Evolutionary conservation across 306 rosid genomes (phyloP).

Genomic region (Hippophae gyantsensis): DNA sequence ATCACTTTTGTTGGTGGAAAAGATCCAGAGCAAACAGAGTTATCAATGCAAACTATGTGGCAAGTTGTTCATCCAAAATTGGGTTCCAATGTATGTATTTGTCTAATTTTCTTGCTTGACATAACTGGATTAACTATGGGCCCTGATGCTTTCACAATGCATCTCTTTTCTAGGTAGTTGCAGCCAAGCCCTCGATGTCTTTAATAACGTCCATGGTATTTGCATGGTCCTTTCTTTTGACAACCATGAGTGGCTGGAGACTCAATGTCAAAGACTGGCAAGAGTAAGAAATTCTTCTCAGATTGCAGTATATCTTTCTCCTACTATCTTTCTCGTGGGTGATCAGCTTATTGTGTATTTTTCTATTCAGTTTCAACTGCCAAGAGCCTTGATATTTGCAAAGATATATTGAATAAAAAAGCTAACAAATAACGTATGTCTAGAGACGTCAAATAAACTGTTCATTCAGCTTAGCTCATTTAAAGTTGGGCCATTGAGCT

Average conservation of each 20-base stretch:
- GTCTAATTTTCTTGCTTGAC: slow-evolving; percentile 3
- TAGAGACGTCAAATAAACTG: too few relatives aligned
- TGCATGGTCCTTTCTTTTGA: slow-evolving; percentile 90
- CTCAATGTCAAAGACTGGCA: slow-evolving; percentile 74
- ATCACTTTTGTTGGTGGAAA: slow-evolving; percentile 75
- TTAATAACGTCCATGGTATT: slow-evolving; percentile 59
- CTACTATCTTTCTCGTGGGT: slow-evolving; percentile 1
- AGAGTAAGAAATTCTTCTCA: slow-evolving; percentile 38
- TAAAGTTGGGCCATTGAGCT: too few relatives aligned
- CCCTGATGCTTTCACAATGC: neutral
- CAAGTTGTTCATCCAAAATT: slow-evolving; percentile 79
- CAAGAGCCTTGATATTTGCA: too few relatives aligned
- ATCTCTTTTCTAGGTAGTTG: slow-evolving; percentile 45
- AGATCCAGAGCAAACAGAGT: slow-evolving; percentile 74
- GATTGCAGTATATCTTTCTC: neutral
- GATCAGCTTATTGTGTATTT: neutral
- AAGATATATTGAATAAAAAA: too few relatives aligned
- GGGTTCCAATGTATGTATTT: slow-evolving; percentile 52
- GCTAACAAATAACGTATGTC: too few relatives aligned
- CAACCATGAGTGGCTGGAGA: slow-evolving; percentile 49
- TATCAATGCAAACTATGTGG: slow-evolving; percentile 87
- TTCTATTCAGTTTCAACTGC: too few relatives aligned
- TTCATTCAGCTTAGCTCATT: too few relatives aligned
- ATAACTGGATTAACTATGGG: neutral
- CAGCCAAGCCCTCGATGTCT: slow-evolving; percentile 56